Evolutionary conservation across 1,284 basidiomycete species (phyloP).

Genomic region (Irpex sp.): DNA sequence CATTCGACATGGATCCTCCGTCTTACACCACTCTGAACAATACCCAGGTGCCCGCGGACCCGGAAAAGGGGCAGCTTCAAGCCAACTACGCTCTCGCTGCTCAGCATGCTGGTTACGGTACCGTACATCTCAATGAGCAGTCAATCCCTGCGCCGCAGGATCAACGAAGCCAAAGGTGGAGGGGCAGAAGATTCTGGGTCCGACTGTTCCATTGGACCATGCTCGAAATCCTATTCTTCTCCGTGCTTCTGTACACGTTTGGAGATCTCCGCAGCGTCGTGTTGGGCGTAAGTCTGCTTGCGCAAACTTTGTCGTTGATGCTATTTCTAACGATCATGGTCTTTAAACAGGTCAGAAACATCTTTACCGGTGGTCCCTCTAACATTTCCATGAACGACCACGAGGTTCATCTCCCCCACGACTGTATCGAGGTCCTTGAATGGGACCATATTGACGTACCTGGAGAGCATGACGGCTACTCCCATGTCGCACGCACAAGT

Average conservation of each 20-base stretch:
- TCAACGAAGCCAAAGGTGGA: not conserved
- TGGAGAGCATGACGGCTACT: conserved; percentile 2
- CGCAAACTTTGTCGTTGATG: not conserved
- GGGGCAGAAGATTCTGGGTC: not conserved
- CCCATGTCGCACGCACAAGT: conserved; percentile 15
- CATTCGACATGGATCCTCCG: not conserved
- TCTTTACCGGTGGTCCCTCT: not conserved
- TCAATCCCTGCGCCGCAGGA: not conserved
- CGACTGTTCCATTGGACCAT: not conserved
- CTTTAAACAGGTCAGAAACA: not conserved
- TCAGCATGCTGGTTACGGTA: not conserved
- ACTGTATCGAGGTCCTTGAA: conserved; percentile 7
- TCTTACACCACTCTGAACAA: not conserved
- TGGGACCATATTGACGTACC: conserved; percentile 5
- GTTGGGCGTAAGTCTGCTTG: not conserved
- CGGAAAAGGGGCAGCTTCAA: not conserved
- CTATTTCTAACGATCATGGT: not conserved
- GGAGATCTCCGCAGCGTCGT: not conserved
- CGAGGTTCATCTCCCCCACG: not conserved
- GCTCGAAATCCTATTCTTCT: not conserved
- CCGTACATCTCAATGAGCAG: not conserved
- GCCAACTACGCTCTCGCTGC: not conserved
- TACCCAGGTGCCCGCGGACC: not conserved
- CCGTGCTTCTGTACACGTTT: not conserved
- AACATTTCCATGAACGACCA: not conserved